A percentile compares a stretch with the other conserved stretches of the same genome.
Conservation (phyloP, 148 eudicot genomes). For the Agrostemma githago region DNA sequence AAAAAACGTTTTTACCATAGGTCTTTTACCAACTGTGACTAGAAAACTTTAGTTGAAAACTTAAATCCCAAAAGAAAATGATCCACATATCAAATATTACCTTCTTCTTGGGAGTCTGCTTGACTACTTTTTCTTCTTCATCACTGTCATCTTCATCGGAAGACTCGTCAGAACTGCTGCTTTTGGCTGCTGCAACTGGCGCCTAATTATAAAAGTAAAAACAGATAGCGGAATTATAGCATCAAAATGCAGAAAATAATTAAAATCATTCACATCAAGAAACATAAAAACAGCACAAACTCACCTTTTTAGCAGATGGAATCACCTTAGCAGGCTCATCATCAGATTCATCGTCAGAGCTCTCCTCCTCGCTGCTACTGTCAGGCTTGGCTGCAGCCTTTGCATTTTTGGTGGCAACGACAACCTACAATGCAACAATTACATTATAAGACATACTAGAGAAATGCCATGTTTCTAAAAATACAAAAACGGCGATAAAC, state of each 20-base stretch:
- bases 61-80: neutral
- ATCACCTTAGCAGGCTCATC: slow-evolving; percentile 13
- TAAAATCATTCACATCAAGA: neutral
- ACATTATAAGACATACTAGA: neutral
- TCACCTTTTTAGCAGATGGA: slow-evolving; percentile 14
- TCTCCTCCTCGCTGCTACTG: slow-evolving; percentile 23
- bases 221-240: neutral
- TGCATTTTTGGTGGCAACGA: neutral
- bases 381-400: slow-evolving; percentile 14
- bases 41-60: no score
- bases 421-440: neutral
- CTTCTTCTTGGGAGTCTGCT: slow-evolving; percentile 40
- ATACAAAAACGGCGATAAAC: no score
- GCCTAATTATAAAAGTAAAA: slow-evolving; percentile 7
- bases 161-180: slow-evolving; percentile 32
- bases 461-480: neutral
- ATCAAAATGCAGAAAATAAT: no score
- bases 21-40: no score
- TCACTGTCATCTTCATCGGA: slow-evolving; percentile 42
- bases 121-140: slow-evolving; percentile 34
- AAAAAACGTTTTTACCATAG: no score
- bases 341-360: slow-evolving; percentile 34
- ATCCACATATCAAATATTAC: slow-evolving; percentile 12
- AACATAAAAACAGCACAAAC: neutral
- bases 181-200: slow-evolving; percentile 24